Conservation (phyloP, 2,329 filamentous ascomycete genomes). For the Teratosphaeria pseudoeucalypti region DNA sequence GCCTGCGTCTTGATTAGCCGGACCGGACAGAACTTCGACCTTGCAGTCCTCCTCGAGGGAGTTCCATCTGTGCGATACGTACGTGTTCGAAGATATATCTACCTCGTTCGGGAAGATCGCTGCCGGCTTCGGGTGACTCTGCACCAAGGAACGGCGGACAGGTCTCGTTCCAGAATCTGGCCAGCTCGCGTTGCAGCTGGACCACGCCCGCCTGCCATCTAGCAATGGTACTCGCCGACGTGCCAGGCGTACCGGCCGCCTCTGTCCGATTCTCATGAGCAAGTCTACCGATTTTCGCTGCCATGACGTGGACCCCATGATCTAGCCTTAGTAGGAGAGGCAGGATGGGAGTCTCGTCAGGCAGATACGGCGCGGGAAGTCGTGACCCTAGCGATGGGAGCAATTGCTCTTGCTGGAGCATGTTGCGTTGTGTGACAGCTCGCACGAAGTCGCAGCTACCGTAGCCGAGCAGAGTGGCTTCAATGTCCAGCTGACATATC, state of each 20-base stretch:
- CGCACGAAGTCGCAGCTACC: slow-evolving; percentile 42
- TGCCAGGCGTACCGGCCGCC: slow-evolving; percentile 7
- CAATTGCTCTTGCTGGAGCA: slow-evolving; percentile 29
- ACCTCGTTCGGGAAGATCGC: slow-evolving; percentile 21
- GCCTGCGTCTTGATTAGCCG: slow-evolving; percentile 22
- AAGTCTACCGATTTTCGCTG: slow-evolving; percentile 35
- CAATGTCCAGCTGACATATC: slow-evolving; percentile 45
- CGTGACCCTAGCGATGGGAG: slow-evolving; percentile 13
- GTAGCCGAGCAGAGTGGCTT: slow-evolving; percentile 43
- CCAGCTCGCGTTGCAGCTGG: slow-evolving; percentile 20
- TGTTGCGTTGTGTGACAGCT: slow-evolving; percentile 36
- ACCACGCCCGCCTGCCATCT: slow-evolving; percentile 16
- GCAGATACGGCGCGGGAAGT: slow-evolving; percentile 4
- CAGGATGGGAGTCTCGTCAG: slow-evolving; percentile 14
- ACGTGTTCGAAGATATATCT: slow-evolving; percentile 34
- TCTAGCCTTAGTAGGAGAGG: slow-evolving; percentile 35
- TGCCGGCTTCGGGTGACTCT: slow-evolving; percentile 15
- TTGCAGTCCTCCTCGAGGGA: neutral
- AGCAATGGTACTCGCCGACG: slow-evolving; percentile 13
- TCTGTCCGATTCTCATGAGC: slow-evolving; percentile 32
- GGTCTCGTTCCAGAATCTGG: slow-evolving; percentile 17
- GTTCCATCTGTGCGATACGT: slow-evolving; percentile 8
- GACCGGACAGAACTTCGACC: slow-evolving; percentile 10
- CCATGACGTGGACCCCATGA: slow-evolving; percentile 35
- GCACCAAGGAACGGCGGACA: slow-evolving; percentile 18